Percentiles rank a stretch among this genome's conserved stretches.
Evolutionary conservation across 23 red algal species (phyloP).

Genomic region (Gracilariopsis chorda): DNA sequence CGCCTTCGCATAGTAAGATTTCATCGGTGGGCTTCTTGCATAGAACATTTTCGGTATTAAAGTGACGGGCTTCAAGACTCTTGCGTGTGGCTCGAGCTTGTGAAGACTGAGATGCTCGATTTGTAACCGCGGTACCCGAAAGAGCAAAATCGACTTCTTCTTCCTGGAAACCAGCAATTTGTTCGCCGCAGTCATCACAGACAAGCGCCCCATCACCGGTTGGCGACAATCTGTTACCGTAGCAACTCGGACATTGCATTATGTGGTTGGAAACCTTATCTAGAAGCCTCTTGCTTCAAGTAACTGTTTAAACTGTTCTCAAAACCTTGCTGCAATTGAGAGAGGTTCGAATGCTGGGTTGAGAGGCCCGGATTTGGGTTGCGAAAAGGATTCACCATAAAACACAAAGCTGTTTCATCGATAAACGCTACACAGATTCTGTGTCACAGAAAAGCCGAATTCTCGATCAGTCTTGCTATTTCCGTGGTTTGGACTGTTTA

Average conservation of each 20-base stretch:
- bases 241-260: neutral
- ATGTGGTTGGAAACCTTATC: too few relatives aligned
- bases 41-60: neutral
- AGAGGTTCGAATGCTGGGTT: too few relatives aligned
- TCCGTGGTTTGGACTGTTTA: too few relatives aligned
- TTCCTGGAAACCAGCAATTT: slow-evolving; percentile 29
- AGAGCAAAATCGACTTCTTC: neutral
- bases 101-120: slow-evolving; percentile 38
- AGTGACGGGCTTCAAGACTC: neutral
- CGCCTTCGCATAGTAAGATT: neutral
- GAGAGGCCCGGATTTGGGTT: too few relatives aligned
- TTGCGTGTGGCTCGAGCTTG: neutral
- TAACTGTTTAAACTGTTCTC: too few relatives aligned
- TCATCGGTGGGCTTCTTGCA: neutral
- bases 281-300: too few relatives aligned
- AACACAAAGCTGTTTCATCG: too few relatives aligned
- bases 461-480: too few relatives aligned
- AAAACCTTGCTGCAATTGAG: too few relatives aligned
- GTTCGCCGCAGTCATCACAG: slow-evolving; percentile 37
- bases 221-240: neutral
- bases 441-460: too few relatives aligned
- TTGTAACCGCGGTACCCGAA: slow-evolving; percentile 36
- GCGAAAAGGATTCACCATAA: too few relatives aligned
- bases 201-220: neutral
- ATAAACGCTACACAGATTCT: too few relatives aligned